Base-by-base conservation (phyloP, 1,284 basidiomycete genomes). In the Cerrena zonata region DNA sequence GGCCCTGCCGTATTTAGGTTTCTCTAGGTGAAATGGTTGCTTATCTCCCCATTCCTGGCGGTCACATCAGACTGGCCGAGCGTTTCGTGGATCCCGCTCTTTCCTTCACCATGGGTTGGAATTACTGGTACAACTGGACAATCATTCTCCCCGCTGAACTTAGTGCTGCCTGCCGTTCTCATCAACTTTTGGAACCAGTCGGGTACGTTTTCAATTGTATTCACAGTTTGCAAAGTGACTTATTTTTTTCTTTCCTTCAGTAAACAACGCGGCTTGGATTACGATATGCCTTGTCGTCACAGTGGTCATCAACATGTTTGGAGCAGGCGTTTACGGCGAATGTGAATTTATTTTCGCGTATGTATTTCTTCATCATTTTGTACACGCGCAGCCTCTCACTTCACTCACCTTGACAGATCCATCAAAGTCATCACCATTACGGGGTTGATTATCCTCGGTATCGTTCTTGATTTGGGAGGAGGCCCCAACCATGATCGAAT, bases 71-170 rank as follows among this genome's bases (percentile, higher is more conserved):
- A 56, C 73, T 88, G 47, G 78, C 85, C 2, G 77, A 78, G 52
- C 81, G 86, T 15, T 89, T 88, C 62, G 80, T 88, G 26, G 78
- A 87, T 59, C 80, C 80, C 11, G 80, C 83, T 2, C 67, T 89
- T 44, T 79, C 81, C 0, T 86, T 86, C 58, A 75, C 82, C 27
- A 78, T 82, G 79, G 82, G 83, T 15, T 87, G 82, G 80, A 82
- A 84, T 61, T 85, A 84, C 60, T 80, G 62, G 64, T 83, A 81
- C 58, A 83, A 80, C 65, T 83, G 81, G 77, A 62, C 62, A 0
- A 72, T 79, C 51, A 64, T 80, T 49, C 74, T 84, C 40, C 66
- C 56, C 56, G 82, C 82, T 41, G 86, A 88, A 60, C 65, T 88
- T 26, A 77, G 79, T 22, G 85, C 85, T 12, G 76, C 82, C n/a